Evolutionary conservation across 148 eudicot species (phyloP).

Genomic region (Pharnaceum exiguum): DNA sequence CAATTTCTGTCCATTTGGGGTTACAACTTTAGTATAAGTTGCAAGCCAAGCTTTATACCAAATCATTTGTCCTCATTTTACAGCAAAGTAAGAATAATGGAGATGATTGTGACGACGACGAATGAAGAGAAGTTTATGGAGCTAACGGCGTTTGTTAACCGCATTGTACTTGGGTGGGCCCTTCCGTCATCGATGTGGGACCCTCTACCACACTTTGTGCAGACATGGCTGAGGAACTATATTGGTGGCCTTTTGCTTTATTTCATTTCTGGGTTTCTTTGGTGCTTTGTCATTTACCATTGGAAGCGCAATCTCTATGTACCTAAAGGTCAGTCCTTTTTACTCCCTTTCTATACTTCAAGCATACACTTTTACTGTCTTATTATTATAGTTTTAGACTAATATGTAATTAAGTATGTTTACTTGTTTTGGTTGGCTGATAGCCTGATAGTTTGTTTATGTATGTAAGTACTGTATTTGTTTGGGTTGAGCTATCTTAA

Average conservation of each 20-base stretch:
- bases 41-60: too few species aligned
- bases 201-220: constrained; percentile 64
- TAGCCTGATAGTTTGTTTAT: too few species aligned
- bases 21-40: too few species aligned
- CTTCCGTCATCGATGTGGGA: constrained; percentile 51
- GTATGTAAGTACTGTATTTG: too few species aligned
- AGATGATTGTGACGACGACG: constrained; percentile 23
- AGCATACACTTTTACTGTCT: too few species aligned
- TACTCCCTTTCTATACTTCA: background rate
- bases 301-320: constrained; percentile 67
- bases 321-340: constrained; percentile 61
- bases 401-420: too few species aligned
- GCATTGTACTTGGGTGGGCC: constrained; percentile 46
- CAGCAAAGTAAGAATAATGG: too few species aligned
- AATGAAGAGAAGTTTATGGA: constrained; percentile 36
- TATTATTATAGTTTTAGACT: too few species aligned
- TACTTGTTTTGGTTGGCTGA: too few species aligned
- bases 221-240: constrained; percentile 80
- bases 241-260: constrained; percentile 58
- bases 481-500: too few species aligned
- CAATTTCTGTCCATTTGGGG: too few species aligned
- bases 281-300: constrained; percentile 88
- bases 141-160: constrained; percentile 57
- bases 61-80: too few species aligned
- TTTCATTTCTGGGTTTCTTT: constrained; percentile 58